A percentile compares a stretch with the other conserved stretches of the same genome.
phyloP scores from a whole-genome alignment of 1,284 basidiomycete species.

The Garcileccinum viscosum region DNA sequence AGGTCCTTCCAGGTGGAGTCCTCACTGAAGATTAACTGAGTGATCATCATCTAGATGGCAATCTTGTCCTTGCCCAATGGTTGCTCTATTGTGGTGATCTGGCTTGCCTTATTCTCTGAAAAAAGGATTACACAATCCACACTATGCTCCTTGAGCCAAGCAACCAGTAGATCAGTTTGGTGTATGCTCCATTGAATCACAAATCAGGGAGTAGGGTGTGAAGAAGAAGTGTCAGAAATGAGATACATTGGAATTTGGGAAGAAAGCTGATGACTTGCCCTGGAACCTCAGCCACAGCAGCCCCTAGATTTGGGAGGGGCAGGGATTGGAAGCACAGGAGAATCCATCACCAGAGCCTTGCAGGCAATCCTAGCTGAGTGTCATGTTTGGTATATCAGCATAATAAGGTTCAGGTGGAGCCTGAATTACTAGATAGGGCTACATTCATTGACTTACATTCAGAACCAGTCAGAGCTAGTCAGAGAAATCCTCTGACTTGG shows the following conservation, averaged over 20 bases:
- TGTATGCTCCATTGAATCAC: not conserved
- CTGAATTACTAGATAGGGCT: no score
- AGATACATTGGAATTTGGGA: not conserved
- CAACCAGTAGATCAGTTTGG: not conserved
- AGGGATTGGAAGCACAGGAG: no score
- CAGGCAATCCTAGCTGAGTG: no score
- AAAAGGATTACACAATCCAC: not conserved
- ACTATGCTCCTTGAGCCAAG: not conserved
- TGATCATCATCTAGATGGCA: not conserved
- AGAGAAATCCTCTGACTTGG: no score
- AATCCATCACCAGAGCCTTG: no score
- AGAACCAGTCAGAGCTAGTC: no score
- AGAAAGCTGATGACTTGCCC: not conserved
- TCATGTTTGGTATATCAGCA: no score
- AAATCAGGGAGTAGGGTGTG: not conserved
- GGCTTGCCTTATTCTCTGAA: not conserved
- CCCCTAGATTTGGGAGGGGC: no score
- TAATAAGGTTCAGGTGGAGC: no score
- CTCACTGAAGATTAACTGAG: not conserved
- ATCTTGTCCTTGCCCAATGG: not conserved
- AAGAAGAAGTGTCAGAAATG: not conserved
- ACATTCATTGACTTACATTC: no score
- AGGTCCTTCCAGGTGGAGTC: not conserved
- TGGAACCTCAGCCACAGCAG: not conserved
- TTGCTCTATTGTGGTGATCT: not conserved